Evolutionary conservation across 768 basidiomycete species (phyloP), one percentile per base, ranked within the genome.

Genomic region (Kwoniella botswanensis): DNA sequence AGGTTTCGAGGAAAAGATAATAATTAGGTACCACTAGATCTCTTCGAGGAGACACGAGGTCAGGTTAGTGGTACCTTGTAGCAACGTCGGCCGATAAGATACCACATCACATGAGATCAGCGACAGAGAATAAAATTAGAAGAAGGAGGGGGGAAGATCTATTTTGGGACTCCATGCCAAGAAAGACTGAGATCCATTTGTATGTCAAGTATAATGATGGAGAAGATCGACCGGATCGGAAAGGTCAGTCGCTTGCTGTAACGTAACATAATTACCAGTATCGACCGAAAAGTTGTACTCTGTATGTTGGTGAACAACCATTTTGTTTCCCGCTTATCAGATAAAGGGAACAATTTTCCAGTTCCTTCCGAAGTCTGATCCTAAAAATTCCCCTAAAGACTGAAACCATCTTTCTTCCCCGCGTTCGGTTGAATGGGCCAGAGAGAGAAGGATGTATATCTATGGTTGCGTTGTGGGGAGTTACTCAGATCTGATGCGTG

Each of bases 11-110:
- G 35, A 35, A 35, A 35, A 3, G 35, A 35, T 35, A 35, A 4
- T 35, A 35, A 35, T 35, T 35, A 35, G 35, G 35, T 35, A 35
- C 35, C 6, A 35, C 35, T 35, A 35, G 35, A 35, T 18, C 46
- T 50, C 2, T 50, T 50, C 46, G 46, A 50, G 46, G 12, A 50
- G 46, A 50, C 17, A 13, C 18, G 4, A 18, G 13, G 46, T 11
- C 0, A 18, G 46, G 46, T 50, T 18, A 35, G 35, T 35, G 35
- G 35, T 35, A 35, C 35, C 35, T 35, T 35, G 35, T 12, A 24
- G 54, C 7, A 55, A 43, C 35, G 42, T 61, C 59, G 59, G 59
- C 59, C 59, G 59, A 61, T 61, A 46, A 61, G 59, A 61, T 61
- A 61, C 4, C 18, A 26, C 29, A 26, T 2, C 15, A 58, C 24